These are phyloP conservation scores for Microascus cirrosus DNA, from an alignment of 2,329 filamentous ascomycete genomes.

Conservation along the genomic window DNA sequence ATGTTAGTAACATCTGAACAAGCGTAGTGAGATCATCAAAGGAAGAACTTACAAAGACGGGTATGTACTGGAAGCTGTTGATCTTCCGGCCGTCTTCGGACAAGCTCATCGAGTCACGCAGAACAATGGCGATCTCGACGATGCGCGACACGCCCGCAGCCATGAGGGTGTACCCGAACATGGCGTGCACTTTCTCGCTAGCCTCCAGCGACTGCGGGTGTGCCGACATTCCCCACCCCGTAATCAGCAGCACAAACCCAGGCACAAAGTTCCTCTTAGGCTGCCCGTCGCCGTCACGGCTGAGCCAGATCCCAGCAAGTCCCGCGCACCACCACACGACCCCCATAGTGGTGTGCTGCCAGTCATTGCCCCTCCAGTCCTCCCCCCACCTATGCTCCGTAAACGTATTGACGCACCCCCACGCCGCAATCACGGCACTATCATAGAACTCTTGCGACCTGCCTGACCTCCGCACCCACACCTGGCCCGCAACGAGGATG, in stretches of 20 bases:
- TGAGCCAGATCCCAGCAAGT: conserved; percentile 84
- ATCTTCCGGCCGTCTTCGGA: conserved; percentile 57
- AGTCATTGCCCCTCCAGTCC: conserved; percentile 83
- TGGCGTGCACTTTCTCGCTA: conserved; percentile 75
- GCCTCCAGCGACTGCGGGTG: conserved; percentile 78
- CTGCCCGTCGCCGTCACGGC: conserved; percentile 66
- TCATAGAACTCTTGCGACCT: conserved; percentile 97
- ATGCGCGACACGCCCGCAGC: conserved; percentile 73
- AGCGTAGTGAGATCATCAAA: not conserved
- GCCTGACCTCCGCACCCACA: conserved; percentile 71
- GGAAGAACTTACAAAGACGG: conserved; percentile 37
- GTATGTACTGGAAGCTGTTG: conserved; percentile 48
- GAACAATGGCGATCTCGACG: conserved; percentile 82
- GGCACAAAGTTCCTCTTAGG: conserved; percentile 92
- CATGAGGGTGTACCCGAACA: conserved; percentile 96
- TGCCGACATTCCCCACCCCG: conserved; percentile 89
- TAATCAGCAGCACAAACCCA: conserved; percentile 80
- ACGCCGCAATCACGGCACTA: conserved; percentile 77
- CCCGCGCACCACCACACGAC: conserved; percentile 97
- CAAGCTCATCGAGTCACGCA: conserved; percentile 58
- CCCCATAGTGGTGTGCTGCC: conserved; percentile 99
- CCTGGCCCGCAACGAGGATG: conserved; percentile 75
- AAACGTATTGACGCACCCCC: conserved; percentile 97
- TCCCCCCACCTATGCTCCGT: conserved; percentile 93
- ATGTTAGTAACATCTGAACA: not conserved